Percentiles rank a stretch among this genome's conserved stretches.
Conservation (phyloP, 2,329 filamentous ascomycete species). For the Alternaria arbusti region DNA sequence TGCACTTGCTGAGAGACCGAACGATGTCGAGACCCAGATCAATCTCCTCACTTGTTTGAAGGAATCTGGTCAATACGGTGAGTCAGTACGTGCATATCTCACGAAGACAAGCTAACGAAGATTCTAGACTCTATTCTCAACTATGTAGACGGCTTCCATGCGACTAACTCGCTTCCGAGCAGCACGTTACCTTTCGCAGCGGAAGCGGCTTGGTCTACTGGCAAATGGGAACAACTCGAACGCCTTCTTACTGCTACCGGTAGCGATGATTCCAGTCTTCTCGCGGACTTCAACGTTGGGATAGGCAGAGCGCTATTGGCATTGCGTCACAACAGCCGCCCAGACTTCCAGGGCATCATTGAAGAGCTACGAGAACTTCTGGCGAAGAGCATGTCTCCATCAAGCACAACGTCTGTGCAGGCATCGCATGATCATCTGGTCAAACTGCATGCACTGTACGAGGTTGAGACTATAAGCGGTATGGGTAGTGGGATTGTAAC, state of each 20-base stretch:
- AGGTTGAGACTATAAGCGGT: slow-evolving; percentile 78
- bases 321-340: slow-evolving; percentile 60
- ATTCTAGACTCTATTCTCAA: slow-evolving; percentile 78
- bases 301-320: slow-evolving; percentile 72
- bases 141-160: slow-evolving; percentile 78
- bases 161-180: slow-evolving; percentile 31
- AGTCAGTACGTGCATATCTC: slow-evolving; percentile 23
- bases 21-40: slow-evolving; percentile 77
- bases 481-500: slow-evolving; percentile 39
- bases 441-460: slow-evolving; percentile 84
- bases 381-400: slow-evolving; percentile 75
- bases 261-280: slow-evolving; percentile 42
- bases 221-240: slow-evolving; percentile 77
- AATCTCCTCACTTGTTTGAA: slow-evolving; percentile 87
- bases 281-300: slow-evolving; percentile 80
- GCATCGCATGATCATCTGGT: slow-evolving; percentile 85
- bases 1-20: slow-evolving; percentile 78
- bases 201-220: slow-evolving; percentile 90
- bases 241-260: slow-evolving; percentile 62
- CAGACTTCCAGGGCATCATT: slow-evolving; percentile 64
- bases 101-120: slow-evolving; percentile 22
- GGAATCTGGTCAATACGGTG: slow-evolving; percentile 94
- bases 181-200: slow-evolving; percentile 80
- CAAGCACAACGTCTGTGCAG: slow-evolving; percentile 80
- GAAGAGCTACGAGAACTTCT: slow-evolving; percentile 71